A percentile compares a stretch with the other conserved stretches of the same genome.
Conservation (phyloP, 2,329 filamentous ascomycete species). For the Talaromyces sp. region DNA sequence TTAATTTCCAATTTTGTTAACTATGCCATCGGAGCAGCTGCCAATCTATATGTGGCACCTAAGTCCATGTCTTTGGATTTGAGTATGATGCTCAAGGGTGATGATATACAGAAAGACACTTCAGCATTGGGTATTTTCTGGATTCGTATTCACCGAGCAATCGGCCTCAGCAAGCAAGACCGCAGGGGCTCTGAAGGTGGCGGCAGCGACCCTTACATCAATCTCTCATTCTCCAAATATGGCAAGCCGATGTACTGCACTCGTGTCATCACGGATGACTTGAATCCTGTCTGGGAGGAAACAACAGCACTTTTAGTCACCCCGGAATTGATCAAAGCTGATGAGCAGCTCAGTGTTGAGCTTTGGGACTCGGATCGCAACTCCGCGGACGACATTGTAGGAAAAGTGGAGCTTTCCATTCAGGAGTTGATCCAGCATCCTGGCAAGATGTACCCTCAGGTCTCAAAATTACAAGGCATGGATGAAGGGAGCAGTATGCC, state of each 20-base stretch:
- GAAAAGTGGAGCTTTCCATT: conserved; percentile 88
- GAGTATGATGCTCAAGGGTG: conserved; percentile 82
- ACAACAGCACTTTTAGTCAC: conserved; percentile 80
- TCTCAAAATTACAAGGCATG: conserved; percentile 76
- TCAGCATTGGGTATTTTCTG: conserved; percentile 84
- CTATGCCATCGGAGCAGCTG: conserved; percentile 82
- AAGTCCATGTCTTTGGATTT: conserved; percentile 92
- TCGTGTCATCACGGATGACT: conserved; percentile 86
- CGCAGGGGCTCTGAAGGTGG: conserved; percentile 73
- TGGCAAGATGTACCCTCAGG: conserved; percentile 84
- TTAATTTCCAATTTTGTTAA: conserved; percentile 96
- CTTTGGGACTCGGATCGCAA: conserved; percentile 94
- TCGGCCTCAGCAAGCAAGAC: conserved; percentile 88
- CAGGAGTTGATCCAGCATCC: conserved; percentile 94
- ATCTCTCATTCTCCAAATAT: conserved; percentile 90
- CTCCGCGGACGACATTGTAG: conserved; percentile 89
- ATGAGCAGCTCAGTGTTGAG: conserved; percentile 89
- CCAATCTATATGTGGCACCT: conserved; percentile 86
- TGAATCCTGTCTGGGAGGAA: conserved; percentile 91
- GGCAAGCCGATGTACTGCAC: conserved; percentile 98
- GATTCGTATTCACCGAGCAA: conserved; percentile 82
- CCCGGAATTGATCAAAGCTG: conserved; percentile 81
- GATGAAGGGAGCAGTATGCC: conserved; percentile 85
- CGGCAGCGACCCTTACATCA: conserved; percentile 93
- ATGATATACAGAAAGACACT: conserved; percentile 82